Base-by-base conservation (phyloP, 176 grass and related monocot genomes). In the Carex kokanica region DNA sequence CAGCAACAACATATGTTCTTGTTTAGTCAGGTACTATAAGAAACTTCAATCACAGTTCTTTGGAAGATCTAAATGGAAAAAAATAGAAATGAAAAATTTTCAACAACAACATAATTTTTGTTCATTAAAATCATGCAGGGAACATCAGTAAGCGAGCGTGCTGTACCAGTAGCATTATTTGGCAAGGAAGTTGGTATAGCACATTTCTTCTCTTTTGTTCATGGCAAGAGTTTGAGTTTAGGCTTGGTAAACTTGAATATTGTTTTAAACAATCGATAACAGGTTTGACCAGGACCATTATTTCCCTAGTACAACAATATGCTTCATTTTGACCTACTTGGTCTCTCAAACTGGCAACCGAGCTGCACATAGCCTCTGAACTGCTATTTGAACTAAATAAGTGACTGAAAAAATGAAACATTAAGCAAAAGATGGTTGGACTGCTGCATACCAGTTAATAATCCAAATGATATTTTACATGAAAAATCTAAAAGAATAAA, bases 71-170 rank as follows among this genome's bases (percentile, higher is more conserved):
- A 29, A 24, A 34, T 67, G 20, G 52, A 25, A 25, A 53, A 25
- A 54, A 54, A 75, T 52, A 27, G 71, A 75, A 53, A 75, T 75
- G 13, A 83, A 63, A 49, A 6, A 9, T 40, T 83, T 34, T 65
- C 17, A 45, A 61, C 41, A 51, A 60, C 8, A 43, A 81, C 58
- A 29, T 4, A 72, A 2, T 10, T 80, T 87, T 87, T 88, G 45
- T 61, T 86, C 83, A 68, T 47, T 82, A 24, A 88, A 91, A 83
- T 89, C 55, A 82, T 93, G 78, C 78, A 98, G 95, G 95, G 95
- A 41, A 94, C 95, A 89, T 89, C 92, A 86, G 95, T 98, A 67
- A 98, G 95, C n/a, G 92, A 98, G 69, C 95, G 95, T 60, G 95
- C 95, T 78, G 84, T 98, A 81, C 95, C 95, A 3, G 90, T 98